Conservation (phyloP, 169 alveolate species). For the Babesia divergens region DNA sequence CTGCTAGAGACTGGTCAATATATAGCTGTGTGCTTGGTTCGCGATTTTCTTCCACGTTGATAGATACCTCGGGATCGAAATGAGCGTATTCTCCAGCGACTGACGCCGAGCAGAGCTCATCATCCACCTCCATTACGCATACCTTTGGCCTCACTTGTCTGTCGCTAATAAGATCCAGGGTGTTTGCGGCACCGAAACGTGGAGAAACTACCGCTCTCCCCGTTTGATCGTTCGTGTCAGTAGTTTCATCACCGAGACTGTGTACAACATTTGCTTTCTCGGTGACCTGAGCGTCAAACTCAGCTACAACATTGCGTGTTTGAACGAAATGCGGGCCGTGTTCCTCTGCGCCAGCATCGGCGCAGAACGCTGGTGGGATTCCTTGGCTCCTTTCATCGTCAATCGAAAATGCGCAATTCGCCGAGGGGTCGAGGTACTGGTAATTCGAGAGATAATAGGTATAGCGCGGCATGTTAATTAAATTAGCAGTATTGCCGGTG, state of each 20-base stretch:
- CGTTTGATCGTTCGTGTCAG: not conserved
- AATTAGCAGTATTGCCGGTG: not conserved
- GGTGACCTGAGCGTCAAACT: no score
- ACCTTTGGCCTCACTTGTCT: not conserved
- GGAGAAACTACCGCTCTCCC: not conserved
- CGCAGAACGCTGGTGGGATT: constrained; percentile 58
- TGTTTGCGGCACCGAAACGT: not conserved
- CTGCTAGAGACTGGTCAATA: constrained; percentile 17
- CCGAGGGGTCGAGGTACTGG: constrained; percentile 43
- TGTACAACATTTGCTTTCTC: not conserved
- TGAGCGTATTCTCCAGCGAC: constrained; percentile 17
- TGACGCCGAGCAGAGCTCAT: constrained; percentile 50
- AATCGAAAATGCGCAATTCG: constrained; percentile 23
- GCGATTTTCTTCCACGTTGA: not conserved
- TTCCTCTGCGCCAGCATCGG: not conserved
- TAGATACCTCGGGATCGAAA: not conserved
- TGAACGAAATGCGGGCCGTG: not conserved
- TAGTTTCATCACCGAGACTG: not conserved
- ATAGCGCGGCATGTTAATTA: constrained; percentile 47
- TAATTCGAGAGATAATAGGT: constrained; percentile 60
- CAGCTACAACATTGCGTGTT: not conserved
- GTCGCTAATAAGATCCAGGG: not conserved
- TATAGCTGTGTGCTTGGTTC: not conserved
- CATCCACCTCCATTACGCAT: constrained; percentile 32
- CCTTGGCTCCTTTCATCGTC: constrained; percentile 58